Evolutionary conservation across 1,284 basidiomycete genomes (phyloP).

Genomic region (Irpex rosettiformis): DNA sequence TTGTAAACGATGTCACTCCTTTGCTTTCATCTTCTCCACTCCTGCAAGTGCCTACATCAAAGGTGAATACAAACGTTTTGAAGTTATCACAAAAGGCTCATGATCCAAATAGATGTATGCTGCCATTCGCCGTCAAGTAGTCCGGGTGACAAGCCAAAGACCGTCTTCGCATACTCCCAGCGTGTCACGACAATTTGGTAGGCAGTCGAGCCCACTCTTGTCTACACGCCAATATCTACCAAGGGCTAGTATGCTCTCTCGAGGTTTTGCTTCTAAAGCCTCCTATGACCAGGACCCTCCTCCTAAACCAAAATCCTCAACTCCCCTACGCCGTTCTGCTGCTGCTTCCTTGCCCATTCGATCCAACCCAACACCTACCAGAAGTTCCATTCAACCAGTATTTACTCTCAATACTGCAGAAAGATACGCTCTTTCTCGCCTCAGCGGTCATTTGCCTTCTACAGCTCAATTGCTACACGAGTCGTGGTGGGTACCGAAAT

Average conservation of each 20-base stretch:
- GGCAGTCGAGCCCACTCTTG: neutral
- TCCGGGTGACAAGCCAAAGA: neutral
- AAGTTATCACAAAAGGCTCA: too few species aligned
- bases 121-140: neutral
- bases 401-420: slow-evolving; percentile 77
- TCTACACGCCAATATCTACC: neutral
- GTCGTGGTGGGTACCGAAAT: slow-evolving; percentile 74
- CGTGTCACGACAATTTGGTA: neutral
- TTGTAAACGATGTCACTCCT: too few species aligned
- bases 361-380: slow-evolving; percentile 74
- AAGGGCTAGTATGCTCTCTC: neutral
- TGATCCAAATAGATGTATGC: neutral
- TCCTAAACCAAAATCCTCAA: slow-evolving; percentile 70
- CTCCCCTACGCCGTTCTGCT: slow-evolving; percentile 66
- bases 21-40: too few species aligned
- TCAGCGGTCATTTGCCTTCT: slow-evolving; percentile 51
- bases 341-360: slow-evolving; percentile 77
- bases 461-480: slow-evolving; percentile 63
- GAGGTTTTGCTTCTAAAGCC: slow-evolving; percentile 11
- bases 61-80: too few species aligned
- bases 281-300: slow-evolving; percentile 34
- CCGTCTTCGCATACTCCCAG: neutral
- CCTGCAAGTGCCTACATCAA: too few species aligned
- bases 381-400: slow-evolving; percentile 68
- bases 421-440: slow-evolving; percentile 55